Conservation (phyloP, 2,329 filamentous ascomycete genomes). For the Exophiala xenobiotica region DNA sequence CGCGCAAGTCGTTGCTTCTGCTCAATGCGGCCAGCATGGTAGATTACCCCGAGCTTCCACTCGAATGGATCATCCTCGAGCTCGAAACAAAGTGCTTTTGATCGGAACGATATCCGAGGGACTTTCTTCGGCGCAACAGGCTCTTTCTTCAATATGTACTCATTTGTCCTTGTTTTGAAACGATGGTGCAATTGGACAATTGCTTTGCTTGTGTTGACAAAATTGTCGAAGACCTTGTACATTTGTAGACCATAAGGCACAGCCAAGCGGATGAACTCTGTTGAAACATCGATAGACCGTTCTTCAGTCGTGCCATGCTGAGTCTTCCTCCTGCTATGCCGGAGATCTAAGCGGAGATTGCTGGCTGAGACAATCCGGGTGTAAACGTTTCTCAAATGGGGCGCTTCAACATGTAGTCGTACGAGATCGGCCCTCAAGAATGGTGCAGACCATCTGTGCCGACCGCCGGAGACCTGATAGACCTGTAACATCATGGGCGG, state of each 20-base stretch:
- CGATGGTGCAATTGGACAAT: slow-evolving; percentile 88
- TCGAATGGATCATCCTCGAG: slow-evolving; percentile 96
- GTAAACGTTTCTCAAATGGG: slow-evolving; percentile 80
- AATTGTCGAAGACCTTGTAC: slow-evolving; percentile 88
- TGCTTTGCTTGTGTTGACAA: slow-evolving; percentile 83
- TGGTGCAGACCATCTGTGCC: slow-evolving; percentile 82
- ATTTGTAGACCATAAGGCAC: slow-evolving; percentile 90
- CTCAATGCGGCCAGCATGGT: slow-evolving; percentile 81
- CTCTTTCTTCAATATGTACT: slow-evolving; percentile 81
- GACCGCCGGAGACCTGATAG: slow-evolving; percentile 76
- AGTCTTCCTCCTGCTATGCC: slow-evolving; percentile 70
- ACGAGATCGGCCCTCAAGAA: slow-evolving; percentile 75
- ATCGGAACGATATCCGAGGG: slow-evolving; percentile 79
- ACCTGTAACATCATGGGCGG: slow-evolving; percentile 90
- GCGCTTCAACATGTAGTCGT: slow-evolving; percentile 83
- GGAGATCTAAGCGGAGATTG: slow-evolving; percentile 73
- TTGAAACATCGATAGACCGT: slow-evolving; percentile 76
- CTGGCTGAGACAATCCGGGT: slow-evolving; percentile 83
- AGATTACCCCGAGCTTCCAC: slow-evolving; percentile 94
- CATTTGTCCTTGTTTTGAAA: slow-evolving; percentile 81
- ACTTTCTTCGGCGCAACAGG: slow-evolving; percentile 84
- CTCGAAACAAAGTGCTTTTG: slow-evolving; percentile 81
- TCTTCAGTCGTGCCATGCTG: slow-evolving; percentile 65
- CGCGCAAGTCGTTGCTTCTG: slow-evolving; percentile 86
- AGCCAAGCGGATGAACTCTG: slow-evolving; percentile 81